Percentiles rank a stretch among this genome's conserved stretches.
phyloP scores from a whole-genome alignment of 1,284 basidiomycete genomes.

The Ceratobasidium sp. region DNA sequence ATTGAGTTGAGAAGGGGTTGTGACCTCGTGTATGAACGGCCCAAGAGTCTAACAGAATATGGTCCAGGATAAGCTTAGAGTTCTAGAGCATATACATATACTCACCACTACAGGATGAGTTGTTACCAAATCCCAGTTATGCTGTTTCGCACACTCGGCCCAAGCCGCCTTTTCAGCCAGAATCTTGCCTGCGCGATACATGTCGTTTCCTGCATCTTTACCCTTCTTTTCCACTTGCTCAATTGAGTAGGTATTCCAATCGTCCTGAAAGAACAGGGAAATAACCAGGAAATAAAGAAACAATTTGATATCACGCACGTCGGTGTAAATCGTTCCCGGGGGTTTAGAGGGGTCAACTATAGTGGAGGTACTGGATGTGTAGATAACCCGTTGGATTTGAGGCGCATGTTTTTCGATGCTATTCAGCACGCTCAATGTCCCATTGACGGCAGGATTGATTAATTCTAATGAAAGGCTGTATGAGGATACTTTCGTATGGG shows the following conservation, averaged over 20 bases:
- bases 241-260: conserved; percentile 73
- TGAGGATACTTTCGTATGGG: too few species aligned
- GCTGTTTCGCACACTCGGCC: conserved; percentile 65
- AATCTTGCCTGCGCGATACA: conserved; percentile 70
- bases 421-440: conserved; percentile 65
- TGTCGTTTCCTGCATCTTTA: conserved; percentile 54
- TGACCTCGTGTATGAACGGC: conserved; percentile 44
- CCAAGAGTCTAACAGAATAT: conserved; percentile 49
- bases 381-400: conserved; percentile 67
- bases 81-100: not conserved
- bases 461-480: too few species aligned
- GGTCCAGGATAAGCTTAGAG: not conserved
- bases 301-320: conserved; percentile 30
- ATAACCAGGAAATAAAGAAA: conserved; percentile 45
- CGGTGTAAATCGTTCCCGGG: conserved; percentile 49
- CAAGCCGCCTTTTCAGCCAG: conserved; percentile 71
- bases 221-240: conserved; percentile 63
- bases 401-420: conserved; percentile 60
- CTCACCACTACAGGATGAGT: conserved; percentile 48
- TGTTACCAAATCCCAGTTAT: conserved; percentile 49
- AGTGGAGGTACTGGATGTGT: conserved; percentile 65
- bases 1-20: conserved; percentile 23
- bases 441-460: conserved; percentile 68
- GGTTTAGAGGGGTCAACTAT: conserved; percentile 51
- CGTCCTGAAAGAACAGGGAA: conserved; percentile 47